Conservation (phyloP, 352 stramenopile species). For the Phytophthora uliginosa region DNA sequence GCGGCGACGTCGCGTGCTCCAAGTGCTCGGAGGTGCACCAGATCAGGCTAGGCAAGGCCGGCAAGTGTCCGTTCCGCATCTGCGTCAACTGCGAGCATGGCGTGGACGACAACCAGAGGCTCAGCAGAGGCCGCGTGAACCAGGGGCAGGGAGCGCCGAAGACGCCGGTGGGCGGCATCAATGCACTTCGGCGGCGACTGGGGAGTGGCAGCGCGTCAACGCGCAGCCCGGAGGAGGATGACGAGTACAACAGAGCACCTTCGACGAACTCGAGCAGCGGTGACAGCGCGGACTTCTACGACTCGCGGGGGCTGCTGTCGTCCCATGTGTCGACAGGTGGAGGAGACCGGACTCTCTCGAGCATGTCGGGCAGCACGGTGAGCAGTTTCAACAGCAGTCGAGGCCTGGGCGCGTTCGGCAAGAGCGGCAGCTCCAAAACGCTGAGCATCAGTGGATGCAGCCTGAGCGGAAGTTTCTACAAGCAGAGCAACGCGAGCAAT, state of each 20-base stretch:
- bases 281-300: conserved; percentile 49
- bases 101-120: conserved; percentile 35
- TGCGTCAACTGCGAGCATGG: conserved; percentile 62
- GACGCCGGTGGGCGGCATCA: conserved; percentile 29
- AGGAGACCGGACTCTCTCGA: conserved; percentile 37
- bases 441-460: conserved; percentile 48
- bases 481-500: conserved; percentile 46
- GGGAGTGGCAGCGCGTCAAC: conserved; percentile 18
- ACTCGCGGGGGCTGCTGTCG: conserved; percentile 44
- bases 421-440: conserved; percentile 47
- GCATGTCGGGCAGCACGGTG: conserved; percentile 39
- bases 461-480: conserved; percentile 47
- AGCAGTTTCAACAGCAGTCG: conserved; percentile 45
- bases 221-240: conserved; percentile 32
- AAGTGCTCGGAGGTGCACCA: conserved; percentile 78
- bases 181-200: conserved; percentile 33
- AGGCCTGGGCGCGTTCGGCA: conserved; percentile 34
- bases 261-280: conserved; percentile 53
- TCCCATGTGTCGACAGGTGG: conserved; percentile 15
- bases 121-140: conserved; percentile 17
- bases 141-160: conserved; percentile 17
- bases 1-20: conserved; percentile 74
- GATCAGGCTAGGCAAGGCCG: conserved; percentile 65
- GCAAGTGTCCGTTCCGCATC: conserved; percentile 69
- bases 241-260: conserved; percentile 33